phyloP scores from a whole-genome alignment of 2,329 filamentous ascomycete species.

The Fusarium sp. region DNA sequence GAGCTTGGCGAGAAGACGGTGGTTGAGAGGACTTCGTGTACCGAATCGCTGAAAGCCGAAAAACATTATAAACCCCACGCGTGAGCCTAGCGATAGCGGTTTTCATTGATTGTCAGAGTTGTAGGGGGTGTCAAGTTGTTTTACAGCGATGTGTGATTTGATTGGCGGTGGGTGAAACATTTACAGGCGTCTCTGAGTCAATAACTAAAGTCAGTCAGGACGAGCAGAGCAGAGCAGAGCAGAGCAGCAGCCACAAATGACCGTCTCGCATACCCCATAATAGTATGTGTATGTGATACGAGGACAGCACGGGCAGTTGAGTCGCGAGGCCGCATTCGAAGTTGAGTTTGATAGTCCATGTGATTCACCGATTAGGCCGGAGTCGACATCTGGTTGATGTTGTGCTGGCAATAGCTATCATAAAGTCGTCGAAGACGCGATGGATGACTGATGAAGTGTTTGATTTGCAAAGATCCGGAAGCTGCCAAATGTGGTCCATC shows the following conservation, averaged over 20 bases:
- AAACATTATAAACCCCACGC: not conserved
- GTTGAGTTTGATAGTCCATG: slow-evolving; percentile 47
- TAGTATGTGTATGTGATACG: slow-evolving; percentile 37
- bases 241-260: slow-evolving; percentile 29
- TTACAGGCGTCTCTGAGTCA: slow-evolving; percentile 48
- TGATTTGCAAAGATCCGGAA: slow-evolving; percentile 54
- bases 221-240: slow-evolving; percentile 28
- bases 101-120: slow-evolving; percentile 28
- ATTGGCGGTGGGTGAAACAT: slow-evolving; percentile 44
- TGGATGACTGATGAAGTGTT: slow-evolving; percentile 52
- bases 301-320: slow-evolving; percentile 46
- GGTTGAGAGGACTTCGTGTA: not conserved
- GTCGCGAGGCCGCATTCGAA: slow-evolving; percentile 46
- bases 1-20: not conserved
- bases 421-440: slow-evolving; percentile 50
- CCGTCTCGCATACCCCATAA: slow-evolving; percentile 40
- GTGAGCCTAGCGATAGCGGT: slow-evolving; percentile 6
- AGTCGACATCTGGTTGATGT: slow-evolving; percentile 48
- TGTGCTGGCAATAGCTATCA: slow-evolving; percentile 51
- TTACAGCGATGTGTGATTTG: slow-evolving; percentile 45
- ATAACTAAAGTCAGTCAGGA: slow-evolving; percentile 43
- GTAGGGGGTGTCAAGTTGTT: slow-evolving; percentile 43
- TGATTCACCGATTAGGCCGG: slow-evolving; percentile 48
- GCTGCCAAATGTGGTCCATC: slow-evolving; percentile 52
- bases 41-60: not conserved